Evolutionary conservation across 306 rosid genomes (phyloP), one percentile per base, ranked within the genome.

Genomic region (apple (Malus domestica)): DNA sequence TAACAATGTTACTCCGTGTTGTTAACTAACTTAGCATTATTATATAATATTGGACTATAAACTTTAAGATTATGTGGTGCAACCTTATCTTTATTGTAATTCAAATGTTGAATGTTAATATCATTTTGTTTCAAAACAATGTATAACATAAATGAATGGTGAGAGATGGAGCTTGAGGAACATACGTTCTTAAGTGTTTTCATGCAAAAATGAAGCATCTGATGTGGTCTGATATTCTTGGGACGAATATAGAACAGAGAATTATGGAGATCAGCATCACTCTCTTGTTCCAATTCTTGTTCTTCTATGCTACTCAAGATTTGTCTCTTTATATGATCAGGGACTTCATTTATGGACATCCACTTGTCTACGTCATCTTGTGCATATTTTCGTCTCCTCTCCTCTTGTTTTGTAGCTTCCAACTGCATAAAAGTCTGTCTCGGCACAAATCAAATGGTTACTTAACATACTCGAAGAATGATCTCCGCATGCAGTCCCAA

Each of bases 151-250:
- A 7, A 35, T 35, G 0, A 40, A 40, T 40, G 44, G 45, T 8
- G 12, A 8, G 27, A 57, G 14, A 58, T 22, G 1, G 27, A 62
- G 67, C 2, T 62, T 15, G n/a, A 62, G 42, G 9, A 62, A 15
- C 67, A 30, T 76, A 92, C 96, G 76, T 85, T 89, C 88, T 68
- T 83, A 29, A 92, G 85, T 76, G 80, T 74, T 73, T 86, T 77
- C 71, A 82, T n/a, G 75, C 93, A 90, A 44, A 93, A 92, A 79
- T 75, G 87, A 52, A 72, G 85, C 80, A 80, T 86, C 74, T 88
- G 80, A 74, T 80, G 83, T 81, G 86, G 87, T 83, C 87, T 86
- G 29, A 76, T 87, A 58, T 85, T 85, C 74, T 64, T 73, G 74
- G 96, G 96, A 85, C 90, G 96, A 79, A 85, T 76, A 30, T 82